phyloP scores from a whole-genome alignment of 2,329 filamentous ascomycete genomes.

The Nothomitra cinnamomea region DNA sequence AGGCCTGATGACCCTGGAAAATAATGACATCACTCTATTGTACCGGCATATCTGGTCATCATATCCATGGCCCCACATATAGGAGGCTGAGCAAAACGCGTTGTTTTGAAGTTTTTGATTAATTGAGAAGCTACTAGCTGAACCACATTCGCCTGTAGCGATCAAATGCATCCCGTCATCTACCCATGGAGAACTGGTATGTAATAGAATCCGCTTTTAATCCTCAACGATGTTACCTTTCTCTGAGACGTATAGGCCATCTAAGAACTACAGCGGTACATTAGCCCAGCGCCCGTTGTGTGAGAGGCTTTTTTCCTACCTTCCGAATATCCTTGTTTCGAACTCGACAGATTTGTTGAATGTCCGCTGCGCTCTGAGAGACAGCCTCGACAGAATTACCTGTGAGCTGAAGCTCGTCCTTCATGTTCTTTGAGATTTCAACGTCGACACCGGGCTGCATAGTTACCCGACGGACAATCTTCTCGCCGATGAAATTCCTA shows the following conservation, averaged over 20 bases:
- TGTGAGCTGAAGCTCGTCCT: slow-evolving; percentile 87
- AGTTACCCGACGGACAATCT: slow-evolving; percentile 83
- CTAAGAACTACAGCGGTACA: slow-evolving; percentile 59
- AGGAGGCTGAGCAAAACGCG: no score
- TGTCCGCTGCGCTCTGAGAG: slow-evolving; percentile 95
- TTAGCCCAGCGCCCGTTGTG: slow-evolving; percentile 3
- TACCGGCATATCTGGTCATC: no score
- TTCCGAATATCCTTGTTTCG: slow-evolving; percentile 99
- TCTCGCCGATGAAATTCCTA: slow-evolving; percentile 98
- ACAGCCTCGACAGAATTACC: slow-evolving; percentile 97
- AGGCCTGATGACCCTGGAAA: no score
- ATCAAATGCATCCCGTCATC: not conserved
- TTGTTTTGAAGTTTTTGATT: not conserved
- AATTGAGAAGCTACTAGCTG: not conserved
- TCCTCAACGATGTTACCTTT: slow-evolving; percentile 81
- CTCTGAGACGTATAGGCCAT: slow-evolving; percentile 99
- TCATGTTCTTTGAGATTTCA: slow-evolving; percentile 76
- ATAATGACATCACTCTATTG: no score
- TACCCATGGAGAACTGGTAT: not conserved
- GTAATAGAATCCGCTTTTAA: slow-evolving; percentile 9
- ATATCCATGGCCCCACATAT: not conserved
- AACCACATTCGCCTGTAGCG: not conserved
- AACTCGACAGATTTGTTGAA: slow-evolving; percentile 98
- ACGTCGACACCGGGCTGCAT: slow-evolving; percentile 87
- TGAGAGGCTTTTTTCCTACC: slow-evolving; percentile 34